Evolutionary conservation across 192 early-diverging fungal genomes (phyloP).

Genomic region (Podila epicladia): DNA sequence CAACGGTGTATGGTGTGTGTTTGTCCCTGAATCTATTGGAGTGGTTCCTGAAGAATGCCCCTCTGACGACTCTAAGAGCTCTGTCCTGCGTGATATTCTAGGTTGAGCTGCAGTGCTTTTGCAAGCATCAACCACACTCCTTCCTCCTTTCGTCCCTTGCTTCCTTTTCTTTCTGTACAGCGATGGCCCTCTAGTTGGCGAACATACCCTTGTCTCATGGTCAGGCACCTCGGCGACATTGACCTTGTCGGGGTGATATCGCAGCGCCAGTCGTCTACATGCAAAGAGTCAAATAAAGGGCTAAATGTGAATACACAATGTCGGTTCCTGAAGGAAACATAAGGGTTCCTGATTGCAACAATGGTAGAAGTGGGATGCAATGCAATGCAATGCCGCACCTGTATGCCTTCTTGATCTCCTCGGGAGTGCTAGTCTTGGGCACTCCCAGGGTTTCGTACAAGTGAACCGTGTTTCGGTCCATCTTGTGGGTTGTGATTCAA

Average conservation of each 20-base stretch:
- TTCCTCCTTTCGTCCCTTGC: too few species aligned
- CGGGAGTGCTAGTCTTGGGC: constrained; percentile 58
- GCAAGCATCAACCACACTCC: too few species aligned
- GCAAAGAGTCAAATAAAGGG: neutral
- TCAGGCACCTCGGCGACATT: constrained; percentile 42
- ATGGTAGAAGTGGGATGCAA: neutral
- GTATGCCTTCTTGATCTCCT: constrained; percentile 67
- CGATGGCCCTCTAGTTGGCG: too few species aligned
- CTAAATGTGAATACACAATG: neutral
- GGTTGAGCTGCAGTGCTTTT: too few species aligned
- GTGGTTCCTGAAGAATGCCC: too few species aligned
- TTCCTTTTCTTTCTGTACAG: too few species aligned
- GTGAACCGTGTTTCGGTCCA: constrained; percentile 65
- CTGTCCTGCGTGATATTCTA: too few species aligned
- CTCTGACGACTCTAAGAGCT: too few species aligned
- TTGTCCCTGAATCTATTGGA: too few species aligned
- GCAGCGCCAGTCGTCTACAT: constrained; percentile 60
- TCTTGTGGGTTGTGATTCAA: constrained; percentile 15
- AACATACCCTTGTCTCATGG: constrained; percentile 42
- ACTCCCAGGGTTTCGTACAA: constrained; percentile 63
- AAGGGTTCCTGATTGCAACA: neutral
- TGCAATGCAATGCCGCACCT: constrained; percentile 18
- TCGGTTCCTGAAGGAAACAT: neutral
- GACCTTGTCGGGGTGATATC: constrained; percentile 78
- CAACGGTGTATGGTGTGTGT: too few species aligned